These are phyloP conservation scores for Cicer judaicum DNA, from an alignment of 306 rosid genomes.

Conservation along the genomic window DNA sequence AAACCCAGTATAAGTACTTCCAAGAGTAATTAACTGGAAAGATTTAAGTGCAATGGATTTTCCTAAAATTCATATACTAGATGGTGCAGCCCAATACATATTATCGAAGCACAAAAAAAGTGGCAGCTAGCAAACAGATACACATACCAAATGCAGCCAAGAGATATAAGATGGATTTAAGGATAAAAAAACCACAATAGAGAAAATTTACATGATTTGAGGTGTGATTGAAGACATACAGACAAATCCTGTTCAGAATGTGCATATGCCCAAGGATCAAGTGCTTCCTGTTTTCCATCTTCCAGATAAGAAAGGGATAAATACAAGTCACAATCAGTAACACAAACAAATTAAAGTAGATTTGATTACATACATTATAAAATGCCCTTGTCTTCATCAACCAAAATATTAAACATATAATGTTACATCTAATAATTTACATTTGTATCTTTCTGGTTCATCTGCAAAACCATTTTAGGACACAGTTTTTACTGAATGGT, in stretches of 20 bases:
- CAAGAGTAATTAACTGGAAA: not conserved
- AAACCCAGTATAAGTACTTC: conserved; percentile 21
- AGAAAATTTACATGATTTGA: conserved; percentile 6
- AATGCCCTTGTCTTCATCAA: not conserved
- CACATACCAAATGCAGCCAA: conserved; percentile 19
- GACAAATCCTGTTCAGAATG: conserved; percentile 9
- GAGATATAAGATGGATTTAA: conserved; percentile 8
- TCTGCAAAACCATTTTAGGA: conserved; percentile 22
- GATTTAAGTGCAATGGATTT: not conserved
- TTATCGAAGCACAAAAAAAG: not conserved
- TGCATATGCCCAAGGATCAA: conserved; percentile 24
- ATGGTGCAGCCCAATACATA: not conserved
- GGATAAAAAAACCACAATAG: not conserved
- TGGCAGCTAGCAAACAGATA: conserved; percentile 26
- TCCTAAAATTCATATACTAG: not conserved
- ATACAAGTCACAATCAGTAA: conserved; percentile 6
- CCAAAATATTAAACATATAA: conserved; percentile 32
- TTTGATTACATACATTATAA: not conserved
- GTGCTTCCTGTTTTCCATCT: conserved; percentile 10
- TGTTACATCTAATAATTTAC: not conserved
- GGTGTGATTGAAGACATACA: conserved; percentile 10
- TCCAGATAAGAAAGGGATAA: conserved; percentile 3
- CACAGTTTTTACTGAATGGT: conserved; percentile 20
- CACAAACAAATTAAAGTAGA: not conserved
- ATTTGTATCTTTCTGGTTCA: conserved; percentile 17